Base-by-base conservation (phyloP, 164 flowering plant species). In the Berberis vulgaris region DNA sequence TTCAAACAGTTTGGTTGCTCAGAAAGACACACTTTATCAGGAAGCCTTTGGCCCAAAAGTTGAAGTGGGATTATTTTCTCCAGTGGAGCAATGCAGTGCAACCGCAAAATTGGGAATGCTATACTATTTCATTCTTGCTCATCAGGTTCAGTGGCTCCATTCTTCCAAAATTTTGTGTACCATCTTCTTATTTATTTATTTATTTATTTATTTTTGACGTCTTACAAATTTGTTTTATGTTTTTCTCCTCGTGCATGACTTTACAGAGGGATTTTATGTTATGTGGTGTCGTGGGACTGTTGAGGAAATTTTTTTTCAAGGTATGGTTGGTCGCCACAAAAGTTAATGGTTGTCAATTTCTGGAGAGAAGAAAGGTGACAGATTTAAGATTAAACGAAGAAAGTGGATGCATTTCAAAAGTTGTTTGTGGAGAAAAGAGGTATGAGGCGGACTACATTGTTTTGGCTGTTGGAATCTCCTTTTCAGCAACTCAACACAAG, bases 51-150 rank as follows among this genome's bases (percentile, higher is more conserved):
- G 72, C 61, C 84, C 91, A 38, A 53, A 84, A 64, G 74, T 86
- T 73, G 84, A 81, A 70, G 88, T 81, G 69, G 84, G 88, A n/a
- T 61, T 86, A 57, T 86, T 72, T 78, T 81, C 84, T 54, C 80
- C 85, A 26, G 77, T 81, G 43, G 91, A 86, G 74, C 88, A 82
- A 68, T 84, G 86, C 61, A 86, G 88, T 71, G 86, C 88, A 12
- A 85, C 88, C 49, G 88, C 88, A 55, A 66, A 80, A 49, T 61
- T 86, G 52, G 84, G 77, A 67, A 66, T 82, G 72, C 73, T 86
- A 8, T 74, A 81, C 71, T 86, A 79, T 64, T 66, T 67, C 59
- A 44, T 79, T 47, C 78, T 84, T 45, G 77, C 83, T 67, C 86
- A 84, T 65, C 91, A 86, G 88, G 91, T 86, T 57, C n/a, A n/a